Percentiles rank a stretch among this genome's conserved stretches.
These are phyloP conservation scores for Myriosclerotinia scirpicola DNA, from an alignment of 2,329 filamentous ascomycete species.

Conservation along the genomic window DNA sequence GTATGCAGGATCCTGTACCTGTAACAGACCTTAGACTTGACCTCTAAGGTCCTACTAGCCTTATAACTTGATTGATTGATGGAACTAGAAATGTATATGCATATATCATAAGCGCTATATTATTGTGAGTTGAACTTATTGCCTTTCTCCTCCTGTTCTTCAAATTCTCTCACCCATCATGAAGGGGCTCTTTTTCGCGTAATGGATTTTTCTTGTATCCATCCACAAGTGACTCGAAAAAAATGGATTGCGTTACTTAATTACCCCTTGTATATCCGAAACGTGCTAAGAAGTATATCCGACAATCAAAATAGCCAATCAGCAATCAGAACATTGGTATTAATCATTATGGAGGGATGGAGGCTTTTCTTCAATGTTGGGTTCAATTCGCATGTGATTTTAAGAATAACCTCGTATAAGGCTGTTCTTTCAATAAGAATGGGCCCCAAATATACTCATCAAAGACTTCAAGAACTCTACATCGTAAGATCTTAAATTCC, in stretches of 20 bases:
- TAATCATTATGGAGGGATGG: no score
- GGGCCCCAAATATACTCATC: no score
- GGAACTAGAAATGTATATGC: conserved; percentile 1
- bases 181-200: background rate
- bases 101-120: no score
- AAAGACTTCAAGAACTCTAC: no score
- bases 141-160: background rate
- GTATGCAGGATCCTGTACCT: conserved; percentile 12
- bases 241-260: background rate
- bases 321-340: background rate
- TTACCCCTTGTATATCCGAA: conserved; percentile 6
- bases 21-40: conserved; percentile 1
- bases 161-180: background rate
- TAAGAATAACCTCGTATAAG: no score
- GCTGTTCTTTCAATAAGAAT: no score
- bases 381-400: no score
- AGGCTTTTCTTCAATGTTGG: no score
- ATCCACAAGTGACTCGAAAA: background rate
- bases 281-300: conserved; percentile 7
- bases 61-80: background rate
- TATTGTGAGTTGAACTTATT: no score
- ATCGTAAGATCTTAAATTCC: no score
- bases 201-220: no score
- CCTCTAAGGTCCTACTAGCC: background rate
- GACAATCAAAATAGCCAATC: background rate